Evolutionary conservation across 2,329 filamentous ascomycete genomes (phyloP).

Genomic region (Neophaeococcomyces aloes): DNA sequence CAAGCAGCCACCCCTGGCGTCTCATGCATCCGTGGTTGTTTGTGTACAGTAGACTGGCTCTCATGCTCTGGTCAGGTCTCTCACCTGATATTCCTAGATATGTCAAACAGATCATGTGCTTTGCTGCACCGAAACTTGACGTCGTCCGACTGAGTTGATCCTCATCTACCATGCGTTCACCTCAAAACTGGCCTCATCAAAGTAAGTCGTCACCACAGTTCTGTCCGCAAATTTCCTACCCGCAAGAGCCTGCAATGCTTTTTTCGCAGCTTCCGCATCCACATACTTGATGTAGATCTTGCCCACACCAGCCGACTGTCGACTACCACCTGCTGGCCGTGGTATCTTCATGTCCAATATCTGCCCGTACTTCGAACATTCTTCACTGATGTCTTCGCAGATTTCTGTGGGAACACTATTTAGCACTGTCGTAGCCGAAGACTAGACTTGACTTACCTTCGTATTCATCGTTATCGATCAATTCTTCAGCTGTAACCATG

Average conservation of each 20-base stretch:
- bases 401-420: conserved; percentile 58
- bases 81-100: too few relatives aligned
- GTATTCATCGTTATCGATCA: conserved; percentile 89
- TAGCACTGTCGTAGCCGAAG: conserved; percentile 24
- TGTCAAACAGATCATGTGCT: too few relatives aligned
- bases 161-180: conserved; percentile 66
- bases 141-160: not conserved
- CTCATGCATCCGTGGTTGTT: too few relatives aligned
- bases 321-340: conserved; percentile 68
- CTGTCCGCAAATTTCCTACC: conserved; percentile 93
- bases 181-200: conserved; percentile 96
- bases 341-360: conserved; percentile 88
- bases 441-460: conserved; percentile 53
- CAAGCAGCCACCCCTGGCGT: too few relatives aligned
- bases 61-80: too few relatives aligned
- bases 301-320: conserved; percentile 79
- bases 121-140: too few relatives aligned
- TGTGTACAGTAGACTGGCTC: too few relatives aligned
- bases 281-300: conserved; percentile 98
- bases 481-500: conserved; percentile 94
- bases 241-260: conserved; percentile 78
- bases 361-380: conserved; percentile 82
- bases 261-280: conserved; percentile 62
- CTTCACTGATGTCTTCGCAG: conserved; percentile 82
- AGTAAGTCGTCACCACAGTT: conserved; percentile 93